Conservation (phyloP, 2,329 filamentous ascomycete genomes). For the Stagonosporopsis tanaceti region DNA sequence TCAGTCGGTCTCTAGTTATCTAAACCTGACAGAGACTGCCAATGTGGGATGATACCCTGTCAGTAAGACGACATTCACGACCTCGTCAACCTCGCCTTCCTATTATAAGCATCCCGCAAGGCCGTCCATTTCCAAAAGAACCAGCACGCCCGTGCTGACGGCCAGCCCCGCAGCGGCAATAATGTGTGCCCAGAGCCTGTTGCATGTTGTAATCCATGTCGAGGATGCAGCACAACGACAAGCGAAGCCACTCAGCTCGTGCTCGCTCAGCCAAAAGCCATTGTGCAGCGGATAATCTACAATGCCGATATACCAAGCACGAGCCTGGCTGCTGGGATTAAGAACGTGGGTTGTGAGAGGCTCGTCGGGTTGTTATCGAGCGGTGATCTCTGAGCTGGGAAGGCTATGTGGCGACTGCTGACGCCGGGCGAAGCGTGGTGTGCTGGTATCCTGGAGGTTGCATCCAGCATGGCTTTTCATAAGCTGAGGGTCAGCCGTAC, state of each 20-base stretch:
- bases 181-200: neutral
- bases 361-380: conserved; percentile 12
- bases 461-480: conserved; percentile 7
- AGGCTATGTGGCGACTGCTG: conserved; percentile 18
- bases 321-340: neutral
- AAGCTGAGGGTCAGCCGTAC: conserved; percentile 15
- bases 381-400: conserved; percentile 13
- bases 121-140: conserved; percentile 9
- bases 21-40: neutral
- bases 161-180: conserved; percentile 14
- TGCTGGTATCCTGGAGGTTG: conserved; percentile 8
- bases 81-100: conserved; percentile 10
- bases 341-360: conserved; percentile 11
- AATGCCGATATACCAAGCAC: conserved; percentile 1
- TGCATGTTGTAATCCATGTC: conserved; percentile 4
- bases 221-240: conserved; percentile 7
- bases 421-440: conserved; percentile 15
- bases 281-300: conserved; percentile 4
- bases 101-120: conserved; percentile 3
- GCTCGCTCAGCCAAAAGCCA: conserved; percentile 6
- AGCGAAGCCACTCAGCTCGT: conserved; percentile 21
- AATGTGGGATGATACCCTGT: conserved; percentile 3
- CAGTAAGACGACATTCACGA: conserved; percentile 1
- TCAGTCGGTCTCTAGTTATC: neutral
- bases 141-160: conserved; percentile 13